These are phyloP conservation scores for Ophiostoma angusticollis DNA, from an alignment of 2,329 filamentous ascomycete species.

Conservation along the genomic window DNA sequence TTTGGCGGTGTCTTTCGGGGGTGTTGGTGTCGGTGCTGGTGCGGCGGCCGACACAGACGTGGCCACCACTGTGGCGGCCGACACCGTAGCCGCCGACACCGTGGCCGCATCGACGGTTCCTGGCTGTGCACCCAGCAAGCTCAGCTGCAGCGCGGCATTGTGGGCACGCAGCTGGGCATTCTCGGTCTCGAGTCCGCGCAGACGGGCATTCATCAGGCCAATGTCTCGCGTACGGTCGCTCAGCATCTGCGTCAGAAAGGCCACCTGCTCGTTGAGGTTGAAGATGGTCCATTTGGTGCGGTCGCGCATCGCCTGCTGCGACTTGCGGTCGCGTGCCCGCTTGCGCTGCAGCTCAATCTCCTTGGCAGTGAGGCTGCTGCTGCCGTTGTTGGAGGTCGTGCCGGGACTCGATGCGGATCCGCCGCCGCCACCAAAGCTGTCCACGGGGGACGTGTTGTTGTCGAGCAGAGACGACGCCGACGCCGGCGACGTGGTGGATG, in stretches of 20 bases:
- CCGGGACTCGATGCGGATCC: background rate
- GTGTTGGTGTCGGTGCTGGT: background rate
- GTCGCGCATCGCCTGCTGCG: slow-evolving; percentile 23
- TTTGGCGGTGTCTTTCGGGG: no score
- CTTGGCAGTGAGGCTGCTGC: slow-evolving; percentile 1
- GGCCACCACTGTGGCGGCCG: no score
- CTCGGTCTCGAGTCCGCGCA: slow-evolving; percentile 17
- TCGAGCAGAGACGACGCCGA: background rate
- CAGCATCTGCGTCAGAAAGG: slow-evolving; percentile 16
- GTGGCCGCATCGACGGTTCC: background rate
- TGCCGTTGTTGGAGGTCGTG: background rate
- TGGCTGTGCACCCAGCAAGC: slow-evolving; percentile 15
- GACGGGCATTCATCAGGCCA: slow-evolving; percentile 12
- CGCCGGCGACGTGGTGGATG: slow-evolving; percentile 2
- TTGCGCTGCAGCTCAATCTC: slow-evolving; percentile 20
- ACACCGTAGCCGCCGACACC: background rate
- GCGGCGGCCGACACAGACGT: background rate
- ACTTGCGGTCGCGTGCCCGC: slow-evolving; percentile 21
- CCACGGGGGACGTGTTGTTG: background rate
- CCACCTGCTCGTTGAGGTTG: slow-evolving; percentile 20
- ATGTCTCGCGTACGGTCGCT: slow-evolving; percentile 16
- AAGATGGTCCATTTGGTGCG: slow-evolving; percentile 21
- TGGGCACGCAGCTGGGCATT: slow-evolving; percentile 20
- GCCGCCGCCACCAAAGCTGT: background rate
- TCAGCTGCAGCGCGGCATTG: slow-evolving; percentile 20